Evolutionary conservation across 495 filamentous ascomycete genomes (phyloP).

Genomic region (Penicillium salamii): DNA sequence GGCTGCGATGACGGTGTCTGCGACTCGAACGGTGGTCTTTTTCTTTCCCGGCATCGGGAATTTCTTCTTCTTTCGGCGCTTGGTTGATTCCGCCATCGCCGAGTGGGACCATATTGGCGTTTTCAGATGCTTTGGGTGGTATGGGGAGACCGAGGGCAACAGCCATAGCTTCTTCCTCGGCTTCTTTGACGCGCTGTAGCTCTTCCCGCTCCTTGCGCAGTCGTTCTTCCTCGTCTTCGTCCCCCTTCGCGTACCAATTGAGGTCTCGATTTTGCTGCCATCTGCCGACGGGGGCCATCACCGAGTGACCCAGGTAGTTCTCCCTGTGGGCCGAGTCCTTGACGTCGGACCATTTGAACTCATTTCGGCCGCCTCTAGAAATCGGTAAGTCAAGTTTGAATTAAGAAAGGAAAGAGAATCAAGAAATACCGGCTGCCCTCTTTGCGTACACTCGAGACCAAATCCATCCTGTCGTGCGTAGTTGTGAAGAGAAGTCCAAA

Average conservation of each 20-base stretch:
- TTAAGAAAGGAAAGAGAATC: neutral
- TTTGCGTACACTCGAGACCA: conserved; percentile 89
- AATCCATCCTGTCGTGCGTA: conserved; percentile 65
- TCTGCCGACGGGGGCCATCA: conserved; percentile 93
- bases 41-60: conserved; percentile 17
- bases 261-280: conserved; percentile 92
- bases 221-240: conserved; percentile 58
- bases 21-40: conserved; percentile 23
- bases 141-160: conserved; percentile 76
- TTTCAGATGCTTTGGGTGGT: conserved; percentile 37
- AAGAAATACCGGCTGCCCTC: conserved; percentile 69
- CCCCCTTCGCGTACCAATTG: conserved; percentile 80
- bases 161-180: conserved; percentile 86
- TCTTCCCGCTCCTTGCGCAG: conserved; percentile 66
- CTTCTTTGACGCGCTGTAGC: conserved; percentile 79
- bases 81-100: conserved; percentile 27
- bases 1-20: conserved; percentile 30
- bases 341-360: conserved; percentile 97
- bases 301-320: conserved; percentile 93
- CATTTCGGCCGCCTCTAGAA: conserved; percentile 77
- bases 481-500: neutral
- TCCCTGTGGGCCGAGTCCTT: conserved; percentile 83
- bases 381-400: conserved; percentile 12
- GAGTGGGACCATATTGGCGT: conserved; percentile 44
- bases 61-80: conserved; percentile 19